These are phyloP conservation scores for Candida manassasensis DNA, from an alignment of 805 yeast genomes.

Conservation along the genomic window DNA sequence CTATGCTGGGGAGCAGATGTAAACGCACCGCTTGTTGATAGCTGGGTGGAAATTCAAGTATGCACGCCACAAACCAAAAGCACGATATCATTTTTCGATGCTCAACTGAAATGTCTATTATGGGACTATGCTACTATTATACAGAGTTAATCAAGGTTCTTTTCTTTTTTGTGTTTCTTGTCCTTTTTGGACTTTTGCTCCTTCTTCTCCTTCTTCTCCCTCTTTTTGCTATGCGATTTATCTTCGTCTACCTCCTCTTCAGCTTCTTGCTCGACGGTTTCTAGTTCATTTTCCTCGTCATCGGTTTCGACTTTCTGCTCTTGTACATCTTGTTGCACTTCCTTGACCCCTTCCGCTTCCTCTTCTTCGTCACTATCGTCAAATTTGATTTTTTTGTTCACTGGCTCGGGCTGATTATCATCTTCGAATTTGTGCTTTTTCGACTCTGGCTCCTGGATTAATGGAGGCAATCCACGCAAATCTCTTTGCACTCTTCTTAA, in stretches of 20 bases:
- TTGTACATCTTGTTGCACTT: slow-evolving; percentile 15
- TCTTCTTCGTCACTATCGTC: slow-evolving; percentile 23
- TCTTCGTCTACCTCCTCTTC: slow-evolving; percentile 12
- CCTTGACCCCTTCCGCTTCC: slow-evolving; percentile 19
- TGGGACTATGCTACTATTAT: slow-evolving; percentile 7
- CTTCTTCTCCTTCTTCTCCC: slow-evolving; percentile 11
- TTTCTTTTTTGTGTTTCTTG: slow-evolving; percentile 21
- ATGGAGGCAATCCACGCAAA: slow-evolving; percentile 75
- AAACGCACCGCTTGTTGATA: too few species aligned
- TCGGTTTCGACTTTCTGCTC: slow-evolving; percentile 13
- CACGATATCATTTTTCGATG: too few species aligned
- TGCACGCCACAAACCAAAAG: too few species aligned
- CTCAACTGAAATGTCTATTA: too few species aligned
- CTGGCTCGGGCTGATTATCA: slow-evolving; percentile 16
- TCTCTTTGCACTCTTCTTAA: slow-evolving; percentile 71
- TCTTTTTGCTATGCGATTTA: slow-evolving; percentile 12
- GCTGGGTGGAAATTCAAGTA: too few species aligned
- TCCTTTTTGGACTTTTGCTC: slow-evolving; percentile 21
- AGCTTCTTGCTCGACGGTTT: slow-evolving; percentile 13
- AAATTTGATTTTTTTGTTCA: slow-evolving; percentile 22
- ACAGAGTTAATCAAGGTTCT: slow-evolving; percentile 13
- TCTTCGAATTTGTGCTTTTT: slow-evolving; percentile 26
- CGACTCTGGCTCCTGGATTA: slow-evolving; percentile 10
- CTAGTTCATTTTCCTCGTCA: slow-evolving; percentile 15
- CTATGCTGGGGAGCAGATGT: too few species aligned